Base-by-base conservation (phyloP, 2,329 filamentous ascomycete genomes). In the Tetracladium maxilliforme region DNA sequence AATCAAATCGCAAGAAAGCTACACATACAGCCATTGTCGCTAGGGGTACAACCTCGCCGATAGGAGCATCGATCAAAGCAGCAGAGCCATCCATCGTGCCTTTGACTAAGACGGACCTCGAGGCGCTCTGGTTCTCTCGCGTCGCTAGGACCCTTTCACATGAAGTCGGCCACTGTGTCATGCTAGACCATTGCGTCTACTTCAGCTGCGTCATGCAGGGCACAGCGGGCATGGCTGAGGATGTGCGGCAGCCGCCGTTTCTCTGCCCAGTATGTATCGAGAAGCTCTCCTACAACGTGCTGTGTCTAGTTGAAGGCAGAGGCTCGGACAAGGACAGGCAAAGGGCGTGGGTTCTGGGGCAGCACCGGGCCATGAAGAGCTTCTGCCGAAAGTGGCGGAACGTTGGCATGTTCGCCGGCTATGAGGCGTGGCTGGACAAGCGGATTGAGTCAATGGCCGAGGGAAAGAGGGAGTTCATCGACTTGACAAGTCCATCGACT, bases 81-180 rank as follows among this genome's bases (percentile, higher is more conserved):
- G 35, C 39, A 15, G 25, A 26, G 7, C 19, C 19, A 4, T 28
- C 33, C 6, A 31, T 35, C 5, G 25, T 43, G 9, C 34, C 41
- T 4, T 30, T 27, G 15, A 38, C 45, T 4, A 16, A 29, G 6
- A 29, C 43, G 1, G 43, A 47, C 2, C 30, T 51, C 1, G 37
- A 43, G 1, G 54, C 46, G 1, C 39, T 73, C 3, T 79, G 71
- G 69, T 56, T 78, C 10, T 57, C 56, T 7, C 55, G 63, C 8
- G 43, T 68, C 3, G 68, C 55, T 26, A 61, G 61, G 24, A 76
- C 73, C 0, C 63, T 61, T 2, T 58, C 58, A 3, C 75, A 80
- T 39, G 74, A 81, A 38, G 45, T 80, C 1, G 68, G 70, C 0
- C 75, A 79, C 41, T 80, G 72, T 38, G 60, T 81, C 19, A 69